These are phyloP conservation scores for Petrea volubilis DNA, from an alignment of 257 asterid species.

Conservation along the genomic window DNA sequence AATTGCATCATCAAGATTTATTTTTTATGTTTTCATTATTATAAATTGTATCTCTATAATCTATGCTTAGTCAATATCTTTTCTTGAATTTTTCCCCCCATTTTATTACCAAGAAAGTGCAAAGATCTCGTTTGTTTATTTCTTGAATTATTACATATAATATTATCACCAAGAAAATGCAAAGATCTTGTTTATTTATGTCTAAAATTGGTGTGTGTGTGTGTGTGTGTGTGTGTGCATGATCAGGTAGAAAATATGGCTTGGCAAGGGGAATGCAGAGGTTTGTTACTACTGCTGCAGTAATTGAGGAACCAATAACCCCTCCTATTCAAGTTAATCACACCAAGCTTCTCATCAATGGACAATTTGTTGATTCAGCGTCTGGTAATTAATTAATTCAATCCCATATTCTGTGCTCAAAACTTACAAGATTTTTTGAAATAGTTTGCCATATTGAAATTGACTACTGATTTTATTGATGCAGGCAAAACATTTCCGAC, in stretches of 20 bases:
- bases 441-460: too few relatives aligned
- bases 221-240: too few relatives aligned
- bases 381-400: too few relatives aligned
- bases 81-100: not conserved
- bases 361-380: constrained; percentile 73
- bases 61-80: not conserved
- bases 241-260: constrained; percentile 44
- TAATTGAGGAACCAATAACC: constrained; percentile 46
- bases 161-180: too few relatives aligned
- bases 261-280: constrained; percentile 37
- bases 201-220: too few relatives aligned
- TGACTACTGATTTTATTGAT: not conserved
- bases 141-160: too few relatives aligned
- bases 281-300: constrained; percentile 56
- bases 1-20: too few relatives aligned
- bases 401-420: not conserved
- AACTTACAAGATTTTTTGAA: not conserved
- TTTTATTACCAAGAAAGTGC: too few relatives aligned
- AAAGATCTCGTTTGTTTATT: too few relatives aligned
- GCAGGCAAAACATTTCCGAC: constrained; percentile 82
- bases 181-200: not conserved
- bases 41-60: not conserved
- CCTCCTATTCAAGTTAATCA: constrained; percentile 54
- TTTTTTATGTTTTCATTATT: not conserved
- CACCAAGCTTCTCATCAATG: constrained; percentile 79